phyloP scores from a whole-genome alignment of 192 early-diverging fungal genomes.

The Coemansia asiatica region DNA sequence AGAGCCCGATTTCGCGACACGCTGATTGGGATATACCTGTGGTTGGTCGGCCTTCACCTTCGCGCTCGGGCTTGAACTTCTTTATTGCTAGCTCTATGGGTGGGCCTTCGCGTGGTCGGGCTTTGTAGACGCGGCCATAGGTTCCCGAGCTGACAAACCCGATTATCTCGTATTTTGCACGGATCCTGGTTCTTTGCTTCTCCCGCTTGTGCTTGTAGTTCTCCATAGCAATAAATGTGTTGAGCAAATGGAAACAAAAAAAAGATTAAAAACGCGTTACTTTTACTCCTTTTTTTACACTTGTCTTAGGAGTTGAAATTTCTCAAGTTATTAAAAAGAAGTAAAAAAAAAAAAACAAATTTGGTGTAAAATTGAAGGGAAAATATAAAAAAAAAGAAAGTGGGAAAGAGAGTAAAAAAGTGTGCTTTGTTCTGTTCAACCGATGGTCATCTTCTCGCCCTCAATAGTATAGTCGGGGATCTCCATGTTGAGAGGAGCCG shows the following conservation, averaged over 20 bases:
- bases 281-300: no score
- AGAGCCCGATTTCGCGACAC: constrained; percentile 89
- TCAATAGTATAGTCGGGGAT: constrained; percentile 78
- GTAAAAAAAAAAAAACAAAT: constrained; percentile 11
- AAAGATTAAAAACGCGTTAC: no score
- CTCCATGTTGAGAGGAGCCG: constrained; percentile 97
- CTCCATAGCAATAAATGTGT: no score
- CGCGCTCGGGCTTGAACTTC: constrained; percentile 96
- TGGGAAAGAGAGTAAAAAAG: constrained; percentile 1
- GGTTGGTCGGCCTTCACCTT: constrained; percentile 67
- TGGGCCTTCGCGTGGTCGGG: constrained; percentile 59
- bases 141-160: constrained; percentile 95
- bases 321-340: constrained; percentile 5
- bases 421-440: constrained; percentile 56
- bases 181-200: constrained; percentile 55
- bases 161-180: constrained; percentile 76
- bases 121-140: constrained; percentile 96
- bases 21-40: constrained; percentile 93
- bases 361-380: neutral
- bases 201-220: constrained; percentile 56
- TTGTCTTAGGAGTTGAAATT: neutral
- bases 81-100: constrained; percentile 86
- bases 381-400: constrained; percentile 2
- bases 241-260: neutral
- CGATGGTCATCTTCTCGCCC: constrained; percentile 83